A percentile compares a stretch with the other conserved stretches of the same genome.
phyloP scores from a whole-genome alignment of 495 filamentous ascomycete species.

The Aspergillus mulundensis region DNA sequence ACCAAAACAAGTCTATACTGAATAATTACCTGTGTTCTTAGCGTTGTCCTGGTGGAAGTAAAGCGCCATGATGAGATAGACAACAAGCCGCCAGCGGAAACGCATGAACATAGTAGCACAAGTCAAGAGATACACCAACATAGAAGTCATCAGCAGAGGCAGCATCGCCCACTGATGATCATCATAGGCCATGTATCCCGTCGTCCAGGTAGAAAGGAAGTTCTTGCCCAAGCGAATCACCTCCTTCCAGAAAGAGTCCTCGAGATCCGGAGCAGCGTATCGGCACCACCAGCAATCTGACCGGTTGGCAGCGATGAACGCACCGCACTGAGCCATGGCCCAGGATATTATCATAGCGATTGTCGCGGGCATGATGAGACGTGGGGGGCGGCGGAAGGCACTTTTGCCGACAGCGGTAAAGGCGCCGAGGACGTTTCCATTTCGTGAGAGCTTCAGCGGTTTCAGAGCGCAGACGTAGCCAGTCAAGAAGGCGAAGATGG shows the following conservation, averaged over 20 bases:
- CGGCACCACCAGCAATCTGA: constrained; percentile 59
- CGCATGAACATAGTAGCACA: constrained; percentile 54
- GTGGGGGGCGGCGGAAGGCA: constrained; percentile 60
- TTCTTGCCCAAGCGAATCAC: constrained; percentile 44
- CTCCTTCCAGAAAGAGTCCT: constrained; percentile 31
- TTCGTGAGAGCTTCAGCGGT: constrained; percentile 55
- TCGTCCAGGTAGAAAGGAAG: constrained; percentile 55
- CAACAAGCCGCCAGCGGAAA: constrained; percentile 51
- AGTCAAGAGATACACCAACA: constrained; percentile 57
- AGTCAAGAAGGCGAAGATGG: constrained; percentile 63
- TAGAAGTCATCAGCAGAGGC: constrained; percentile 57
- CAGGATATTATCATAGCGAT: constrained; percentile 57
- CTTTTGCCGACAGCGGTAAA: constrained; percentile 55
- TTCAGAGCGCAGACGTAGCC: constrained; percentile 67
- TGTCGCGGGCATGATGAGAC: constrained; percentile 57
- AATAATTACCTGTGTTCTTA: constrained; percentile 24
- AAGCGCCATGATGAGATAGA: constrained; percentile 46
- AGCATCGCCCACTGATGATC: constrained; percentile 64
- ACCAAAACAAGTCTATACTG: background rate
- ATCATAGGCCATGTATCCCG: constrained; percentile 56
- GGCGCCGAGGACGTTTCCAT: constrained; percentile 49
- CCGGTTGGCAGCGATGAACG: constrained; percentile 52
- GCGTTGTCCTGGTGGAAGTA: constrained; percentile 49
- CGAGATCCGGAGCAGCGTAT: constrained; percentile 47
- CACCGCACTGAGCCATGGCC: constrained; percentile 54